Evolutionary conservation across 225 moss, liverwort and hornwort species (phyloP).

Genomic region (Marchantia paleacea): DNA sequence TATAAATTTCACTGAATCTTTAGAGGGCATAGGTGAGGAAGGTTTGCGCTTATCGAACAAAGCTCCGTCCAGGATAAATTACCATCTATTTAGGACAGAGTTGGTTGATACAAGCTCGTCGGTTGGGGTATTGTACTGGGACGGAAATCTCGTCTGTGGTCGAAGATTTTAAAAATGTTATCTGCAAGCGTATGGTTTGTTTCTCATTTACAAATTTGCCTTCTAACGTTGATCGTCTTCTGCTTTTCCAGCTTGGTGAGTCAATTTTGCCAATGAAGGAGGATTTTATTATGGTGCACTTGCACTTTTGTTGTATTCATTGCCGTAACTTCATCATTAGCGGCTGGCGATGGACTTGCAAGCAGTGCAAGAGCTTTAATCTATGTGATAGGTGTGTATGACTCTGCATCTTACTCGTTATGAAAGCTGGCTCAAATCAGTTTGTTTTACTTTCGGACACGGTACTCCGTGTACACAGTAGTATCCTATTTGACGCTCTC

Average conservation of each 20-base stretch:
- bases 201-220: neutral
- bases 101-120: no score
- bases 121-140: no score
- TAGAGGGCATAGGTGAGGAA: no score
- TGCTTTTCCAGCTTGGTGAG: conserved; percentile 75
- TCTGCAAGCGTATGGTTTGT: neutral
- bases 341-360: conserved; percentile 88
- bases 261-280: conserved; percentile 99
- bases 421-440: neutral
- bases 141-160: no score
- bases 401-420: neutral
- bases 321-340: conserved; percentile 78
- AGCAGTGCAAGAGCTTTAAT: conserved; percentile 83
- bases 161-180: no score
- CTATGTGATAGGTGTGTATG: conserved; percentile 73
- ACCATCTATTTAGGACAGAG: no score
- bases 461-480: no score
- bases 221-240: neutral
- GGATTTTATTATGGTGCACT: conserved; percentile 99
- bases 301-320: conserved; percentile 91
- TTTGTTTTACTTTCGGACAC: neutral
- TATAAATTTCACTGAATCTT: no score
- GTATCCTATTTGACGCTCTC: no score
- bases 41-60: no score
- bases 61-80: no score